phyloP scores from a whole-genome alignment of 768 basidiomycete species.

The Rhodotorula paludigena region DNA sequence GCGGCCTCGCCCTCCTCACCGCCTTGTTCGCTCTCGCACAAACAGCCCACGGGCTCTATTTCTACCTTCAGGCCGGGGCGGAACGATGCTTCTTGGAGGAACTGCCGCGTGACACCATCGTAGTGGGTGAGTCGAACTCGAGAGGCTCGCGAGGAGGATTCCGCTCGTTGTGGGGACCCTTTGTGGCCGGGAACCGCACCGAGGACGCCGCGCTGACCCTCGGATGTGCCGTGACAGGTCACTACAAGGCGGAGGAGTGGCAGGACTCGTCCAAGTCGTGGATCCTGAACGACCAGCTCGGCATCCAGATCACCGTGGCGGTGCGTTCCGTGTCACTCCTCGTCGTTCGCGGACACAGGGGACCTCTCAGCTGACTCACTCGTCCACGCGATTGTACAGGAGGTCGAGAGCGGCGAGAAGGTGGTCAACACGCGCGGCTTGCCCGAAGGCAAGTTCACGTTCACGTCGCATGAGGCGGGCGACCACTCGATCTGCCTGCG shows the following conservation, averaged over 20 bases:
- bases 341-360: not conserved
- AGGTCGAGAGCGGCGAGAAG: constrained; percentile 71
- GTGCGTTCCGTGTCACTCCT: constrained; percentile 53
- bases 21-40: not conserved
- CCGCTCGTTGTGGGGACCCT: too few species aligned
- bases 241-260: constrained; percentile 92
- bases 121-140: constrained; percentile 36
- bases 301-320: constrained; percentile 84
- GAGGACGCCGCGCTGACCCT: not conserved
- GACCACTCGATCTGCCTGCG: constrained; percentile 97
- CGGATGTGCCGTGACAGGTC: constrained; percentile 58
- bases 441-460: constrained; percentile 85
- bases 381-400: constrained; percentile 54
- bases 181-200: too few species aligned
- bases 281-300: constrained; percentile 65
- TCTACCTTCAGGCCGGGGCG: constrained; percentile 89
- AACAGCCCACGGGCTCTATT: constrained; percentile 65
- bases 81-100: constrained; percentile 95
- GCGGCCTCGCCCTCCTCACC: constrained; percentile 15
- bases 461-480: constrained; percentile 92
- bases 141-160: too few species aligned
- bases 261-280: constrained; percentile 66
- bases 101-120: constrained; percentile 71
- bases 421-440: constrained; percentile 89
- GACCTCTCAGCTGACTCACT: not conserved